phyloP scores from a whole-genome alignment of 1,284 basidiomycete species.

The Veloporphyrellus conicus region DNA sequence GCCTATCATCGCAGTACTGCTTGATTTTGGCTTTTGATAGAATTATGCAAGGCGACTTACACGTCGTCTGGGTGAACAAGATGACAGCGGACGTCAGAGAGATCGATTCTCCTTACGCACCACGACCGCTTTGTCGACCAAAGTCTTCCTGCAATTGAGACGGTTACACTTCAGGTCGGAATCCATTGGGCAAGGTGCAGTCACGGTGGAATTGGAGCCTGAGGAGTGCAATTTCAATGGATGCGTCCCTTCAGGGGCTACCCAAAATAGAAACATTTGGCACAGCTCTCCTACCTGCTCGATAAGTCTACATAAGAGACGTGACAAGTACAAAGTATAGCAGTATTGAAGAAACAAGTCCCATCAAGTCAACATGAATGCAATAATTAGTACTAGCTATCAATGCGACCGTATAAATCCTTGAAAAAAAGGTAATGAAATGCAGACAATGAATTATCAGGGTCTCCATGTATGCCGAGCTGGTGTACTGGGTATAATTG shows the following conservation, averaged over 20 bases:
- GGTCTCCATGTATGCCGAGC: slow-evolving; percentile 37
- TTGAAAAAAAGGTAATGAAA: slow-evolving; percentile 10
- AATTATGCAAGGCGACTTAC: slow-evolving; percentile 35
- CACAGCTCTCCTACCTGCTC: neutral
- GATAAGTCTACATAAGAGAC: slow-evolving; percentile 18
- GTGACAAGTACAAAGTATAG: slow-evolving; percentile 27
- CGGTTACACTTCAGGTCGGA: slow-evolving; percentile 68
- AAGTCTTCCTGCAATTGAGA: slow-evolving; percentile 59
- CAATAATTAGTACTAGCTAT: slow-evolving; percentile 28
- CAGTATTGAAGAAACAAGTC: slow-evolving; percentile 18
- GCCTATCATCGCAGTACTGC: slow-evolving; percentile 35
- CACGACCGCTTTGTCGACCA: slow-evolving; percentile 76
- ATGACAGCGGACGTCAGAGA: slow-evolving; percentile 19
- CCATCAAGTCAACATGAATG: slow-evolving; percentile 30
- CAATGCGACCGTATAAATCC: slow-evolving; percentile 16
- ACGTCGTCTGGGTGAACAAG: slow-evolving; percentile 39
- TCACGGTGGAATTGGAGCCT: neutral
- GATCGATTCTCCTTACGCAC: slow-evolving; percentile 43
- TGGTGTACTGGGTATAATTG: slow-evolving; percentile 34
- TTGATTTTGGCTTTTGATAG: slow-evolving; percentile 18
- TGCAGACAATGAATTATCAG: slow-evolving; percentile 20
- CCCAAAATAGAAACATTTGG: slow-evolving; percentile 12
- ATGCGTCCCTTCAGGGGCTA: slow-evolving; percentile 3
- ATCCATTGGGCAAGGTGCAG: slow-evolving; percentile 34
- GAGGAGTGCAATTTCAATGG: no score